A percentile compares a stretch with the other conserved stretches of the same genome.
These are phyloP conservation scores for Hyparrhenia diplandra DNA, from an alignment of 176 grass and related monocot species.

Conservation along the genomic window DNA sequence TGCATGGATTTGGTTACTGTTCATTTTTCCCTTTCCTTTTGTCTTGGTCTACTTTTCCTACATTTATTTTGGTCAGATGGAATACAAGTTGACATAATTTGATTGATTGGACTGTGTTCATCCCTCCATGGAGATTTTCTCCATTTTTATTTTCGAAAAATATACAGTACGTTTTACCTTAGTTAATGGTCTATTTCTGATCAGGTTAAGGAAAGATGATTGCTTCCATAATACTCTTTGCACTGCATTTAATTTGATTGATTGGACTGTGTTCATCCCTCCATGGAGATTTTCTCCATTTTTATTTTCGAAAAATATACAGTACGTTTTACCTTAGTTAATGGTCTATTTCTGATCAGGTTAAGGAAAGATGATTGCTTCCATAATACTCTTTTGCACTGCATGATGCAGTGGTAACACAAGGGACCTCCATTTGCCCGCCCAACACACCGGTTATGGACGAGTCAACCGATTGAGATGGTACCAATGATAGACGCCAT, in stretches of 20 bases:
- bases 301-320: neutral
- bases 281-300: neutral
- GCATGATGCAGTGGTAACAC: neutral
- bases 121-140: too few species aligned
- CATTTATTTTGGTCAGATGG: neutral
- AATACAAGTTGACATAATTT: neutral
- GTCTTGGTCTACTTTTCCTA: neutral
- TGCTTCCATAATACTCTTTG: too few species aligned
- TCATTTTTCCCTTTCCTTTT: neutral
- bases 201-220: too few species aligned
- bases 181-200: too few species aligned
- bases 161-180: too few species aligned
- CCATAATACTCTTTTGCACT: neutral
- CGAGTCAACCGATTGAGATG: neutral
- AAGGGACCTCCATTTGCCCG: neutral
- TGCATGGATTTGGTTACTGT: neutral
- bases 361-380: neutral
- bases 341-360: neutral
- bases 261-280: neutral
- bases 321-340: neutral
- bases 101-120: too few species aligned
- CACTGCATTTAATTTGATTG: neutral
- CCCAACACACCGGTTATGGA: neutral
- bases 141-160: too few species aligned
- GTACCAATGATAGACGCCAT: conserved; percentile 42